These are phyloP conservation scores for Polygonum maritimum DNA, from an alignment of 148 eudicot species.

Conservation along the genomic window DNA sequence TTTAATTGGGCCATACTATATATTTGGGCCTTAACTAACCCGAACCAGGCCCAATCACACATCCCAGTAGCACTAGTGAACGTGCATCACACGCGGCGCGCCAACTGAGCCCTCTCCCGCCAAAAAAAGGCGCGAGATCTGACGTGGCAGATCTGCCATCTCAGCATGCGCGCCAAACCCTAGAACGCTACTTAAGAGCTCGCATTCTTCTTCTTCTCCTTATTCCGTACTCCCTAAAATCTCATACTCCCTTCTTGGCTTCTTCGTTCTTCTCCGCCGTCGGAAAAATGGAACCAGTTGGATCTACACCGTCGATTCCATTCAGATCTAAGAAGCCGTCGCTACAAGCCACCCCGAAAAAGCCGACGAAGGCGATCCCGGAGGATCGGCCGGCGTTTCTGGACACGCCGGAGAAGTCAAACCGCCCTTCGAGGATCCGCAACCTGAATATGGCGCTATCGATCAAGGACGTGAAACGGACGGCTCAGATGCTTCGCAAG, in stretches of 20 bases:
- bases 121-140: constrained; percentile 1
- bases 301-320: neutral
- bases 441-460: constrained; percentile 32
- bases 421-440: constrained; percentile 26
- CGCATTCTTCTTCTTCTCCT: neutral
- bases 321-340: constrained; percentile 32
- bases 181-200: neutral
- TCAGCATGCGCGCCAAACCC: neutral
- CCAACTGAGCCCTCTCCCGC: neutral
- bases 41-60: neutral
- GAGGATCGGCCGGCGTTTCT: constrained; percentile 6
- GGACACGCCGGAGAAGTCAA: constrained; percentile 39
- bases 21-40: neutral
- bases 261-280: neutral
- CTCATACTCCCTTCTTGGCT: neutral
- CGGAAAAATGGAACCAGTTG: neutral
- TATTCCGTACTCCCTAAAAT: neutral
- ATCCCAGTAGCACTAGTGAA: neutral
- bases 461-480: constrained; percentile 39
- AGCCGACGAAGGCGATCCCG: constrained; percentile 14
- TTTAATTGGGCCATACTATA: no score
- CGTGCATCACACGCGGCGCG: neutral
- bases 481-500: constrained; percentile 31
- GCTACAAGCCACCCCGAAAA: constrained; percentile 16
- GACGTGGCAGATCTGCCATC: neutral